Evolutionary conservation across 2,329 filamentous ascomycete genomes (phyloP), one percentile per base, ranked within the genome.

Genomic region (Seiridium cupressi): DNA sequence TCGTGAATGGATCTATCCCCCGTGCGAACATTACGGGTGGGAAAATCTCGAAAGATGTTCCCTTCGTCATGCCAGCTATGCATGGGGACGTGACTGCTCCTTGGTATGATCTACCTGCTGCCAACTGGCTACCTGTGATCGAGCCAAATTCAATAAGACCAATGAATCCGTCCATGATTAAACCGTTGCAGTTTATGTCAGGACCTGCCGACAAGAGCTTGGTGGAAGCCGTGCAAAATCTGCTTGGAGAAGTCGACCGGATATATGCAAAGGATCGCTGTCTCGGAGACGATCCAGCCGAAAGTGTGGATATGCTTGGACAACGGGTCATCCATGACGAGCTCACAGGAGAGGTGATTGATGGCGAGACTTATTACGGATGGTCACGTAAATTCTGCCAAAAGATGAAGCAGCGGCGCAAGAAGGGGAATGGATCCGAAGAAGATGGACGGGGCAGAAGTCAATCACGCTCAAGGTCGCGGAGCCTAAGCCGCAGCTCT

Each of bases 341-440:
- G 65, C 76, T 85, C n/a, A 89, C 85, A 0, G 88, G 88, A 0
- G 85, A 89, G 3, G 76, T 88, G 2, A 71, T 88, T 5, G 80
- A 82, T 5, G 88, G 88, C 1, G 88, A 91, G 63, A 91, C 90
- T 1, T 96, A 96, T 72, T 96, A 96, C 70, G 93, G 92, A 62
- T 96, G 93, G 93, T 94, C 92, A 4, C 83, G 85, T 44, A 79
- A 80, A 1, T 95, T 96, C 66, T 96, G 91, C 71, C 81, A 91
- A 65, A 90, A 89, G 69, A 95, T 95, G 89, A 92, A 89, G 74
- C 76, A 80, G 55, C 79, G 83, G 44, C 74, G 71, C 35, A 76
- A 71, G 49, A 78, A 75, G 59, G 66, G 66, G 10, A 65, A 61
- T 54, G 65, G 36, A 11, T 59, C 62, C 4, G 64, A 62, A 4